Base-by-base conservation (phyloP, 345 rosid species). In the Pistacia atlantica region DNA sequence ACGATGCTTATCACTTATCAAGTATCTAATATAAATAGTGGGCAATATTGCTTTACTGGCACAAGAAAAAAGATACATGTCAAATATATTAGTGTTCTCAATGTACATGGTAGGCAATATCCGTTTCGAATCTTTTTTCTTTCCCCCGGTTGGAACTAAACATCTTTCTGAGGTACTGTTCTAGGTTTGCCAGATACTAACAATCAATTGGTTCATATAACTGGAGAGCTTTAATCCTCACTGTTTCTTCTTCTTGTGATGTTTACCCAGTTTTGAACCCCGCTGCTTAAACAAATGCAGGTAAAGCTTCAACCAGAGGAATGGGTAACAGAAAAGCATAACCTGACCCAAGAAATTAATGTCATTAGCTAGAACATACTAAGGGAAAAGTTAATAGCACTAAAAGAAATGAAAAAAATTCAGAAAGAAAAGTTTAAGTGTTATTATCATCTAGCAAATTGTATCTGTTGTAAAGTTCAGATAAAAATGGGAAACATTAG, bases 291-390 rank as follows among this genome's bases (percentile, higher is more conserved):
- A 79, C 81, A 95, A 75, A 80, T 92, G 89, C 67, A 85, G 78
- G 86, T 92, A 93, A 60, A 93, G 94, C 69, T 86, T 93, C 75
- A 91, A 72, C 94, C 93, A 91, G 62, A 86, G 85, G 80, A 95
- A 86, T 9, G 98, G 99, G 66, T 93, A 95, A 65, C 83, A 38
- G 66, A 89, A 61, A 77, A 95, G 89, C 38, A 86, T 11, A 76
- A 67, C 94, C 98, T 93, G 89, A 17, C 45, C 17, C 74, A 75
- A 82, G 69, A 77, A 18, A 56, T 42, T 45, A 51, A 56, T 69
- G 10, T 67, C 28, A 25, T 64, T 51, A 31, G 33, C 33, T 1
- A 75, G 20, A 4, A 31, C 57, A 69, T 72, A 14, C 48, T 25
- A 31, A 49, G 49, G 48, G 3, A 16, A 46, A 11, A 61, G 66